Base-by-base conservation (phyloP, 2,329 filamentous ascomycete genomes). In the Ramularia endophylla region DNA sequence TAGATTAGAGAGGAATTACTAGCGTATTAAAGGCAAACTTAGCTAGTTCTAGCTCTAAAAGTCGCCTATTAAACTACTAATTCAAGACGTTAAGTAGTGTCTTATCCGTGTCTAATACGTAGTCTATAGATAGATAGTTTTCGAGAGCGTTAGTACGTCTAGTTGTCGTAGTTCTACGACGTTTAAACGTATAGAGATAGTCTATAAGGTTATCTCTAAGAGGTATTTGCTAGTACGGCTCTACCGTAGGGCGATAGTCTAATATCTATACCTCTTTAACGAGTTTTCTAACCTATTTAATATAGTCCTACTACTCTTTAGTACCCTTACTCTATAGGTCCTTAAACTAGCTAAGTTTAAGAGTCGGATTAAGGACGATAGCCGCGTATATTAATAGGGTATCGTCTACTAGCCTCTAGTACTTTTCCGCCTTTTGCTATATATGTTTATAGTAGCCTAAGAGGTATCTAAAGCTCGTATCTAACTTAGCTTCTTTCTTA, bases 381-480 rank as follows among this genome's bases (percentile, higher is more conserved):
- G 22, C 11, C 6, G 22, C 22, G 22, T 25, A 25, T 6, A 25
- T 6, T 11, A 25, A 6, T 25, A 25, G 22, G 8, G n/a, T 37
- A 11, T 37, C 22, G 25, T 37, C 20, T n/a, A 8, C 11, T 12
- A 37, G 25, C 15, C 12, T n/a, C 15, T 27, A 37, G 35, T 37
- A 37, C 35, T 37, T 37, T 17, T 37, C 17, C 20, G 25, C 25
- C 35, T 37, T 37, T 15, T 22, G 15, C 35, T 17, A 37, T 15
- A 20, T n/a, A 17, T 37, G 22, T 12, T 37, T 27, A 16, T 27
- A 37, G 35, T 17, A 27, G 19, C 25, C 19, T 27, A 27, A 37
- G 25, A 37, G 35, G 25, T 37, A 37, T 12, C 27, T 15, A 22
- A 37, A 37, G 18, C 17, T 12, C 4, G 5, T 22, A 22, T 37